These are phyloP conservation scores for Rosa hybrid DNA, from an alignment of 331 rosid genomes.

Conservation along the genomic window DNA sequence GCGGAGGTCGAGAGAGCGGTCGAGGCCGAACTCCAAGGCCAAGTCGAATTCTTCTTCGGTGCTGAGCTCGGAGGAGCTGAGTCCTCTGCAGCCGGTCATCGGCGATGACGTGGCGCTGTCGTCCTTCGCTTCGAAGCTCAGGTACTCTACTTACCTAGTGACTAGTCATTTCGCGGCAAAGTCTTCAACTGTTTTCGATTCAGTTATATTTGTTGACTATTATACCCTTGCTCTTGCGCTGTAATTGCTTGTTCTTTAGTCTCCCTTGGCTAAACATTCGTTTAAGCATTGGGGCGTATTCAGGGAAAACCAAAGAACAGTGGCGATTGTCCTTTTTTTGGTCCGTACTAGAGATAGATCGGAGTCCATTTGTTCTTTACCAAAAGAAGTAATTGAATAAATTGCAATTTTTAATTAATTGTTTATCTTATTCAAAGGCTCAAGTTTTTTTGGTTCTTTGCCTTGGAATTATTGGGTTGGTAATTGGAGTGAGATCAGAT, in stretches of 20 bases:
- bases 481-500: neutral
- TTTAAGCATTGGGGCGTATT: neutral
- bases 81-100: constrained; percentile 62
- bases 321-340: neutral
- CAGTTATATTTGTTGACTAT: constrained; percentile 33
- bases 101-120: constrained; percentile 74
- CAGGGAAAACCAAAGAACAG: neutral
- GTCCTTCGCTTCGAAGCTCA: constrained; percentile 73
- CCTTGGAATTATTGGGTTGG: too few species aligned
- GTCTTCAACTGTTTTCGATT: neutral
- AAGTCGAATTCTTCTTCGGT: constrained; percentile 74
- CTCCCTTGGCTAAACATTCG: neutral
- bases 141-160: constrained; percentile 38
- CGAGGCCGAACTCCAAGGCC: constrained; percentile 61
- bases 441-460: too few species aligned
- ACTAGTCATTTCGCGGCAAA: neutral
- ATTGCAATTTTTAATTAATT: too few species aligned
- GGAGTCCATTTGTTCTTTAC: neutral
- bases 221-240: constrained; percentile 28
- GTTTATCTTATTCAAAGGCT: neutral
- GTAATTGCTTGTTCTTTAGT: neutral
- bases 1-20: constrained; percentile 72
- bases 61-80: constrained; percentile 83
- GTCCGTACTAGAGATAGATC: neutral
- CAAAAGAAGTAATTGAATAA: neutral